Conservation (phyloP, 768 basidiomycete genomes). For the Mrakia blollopis region DNA sequence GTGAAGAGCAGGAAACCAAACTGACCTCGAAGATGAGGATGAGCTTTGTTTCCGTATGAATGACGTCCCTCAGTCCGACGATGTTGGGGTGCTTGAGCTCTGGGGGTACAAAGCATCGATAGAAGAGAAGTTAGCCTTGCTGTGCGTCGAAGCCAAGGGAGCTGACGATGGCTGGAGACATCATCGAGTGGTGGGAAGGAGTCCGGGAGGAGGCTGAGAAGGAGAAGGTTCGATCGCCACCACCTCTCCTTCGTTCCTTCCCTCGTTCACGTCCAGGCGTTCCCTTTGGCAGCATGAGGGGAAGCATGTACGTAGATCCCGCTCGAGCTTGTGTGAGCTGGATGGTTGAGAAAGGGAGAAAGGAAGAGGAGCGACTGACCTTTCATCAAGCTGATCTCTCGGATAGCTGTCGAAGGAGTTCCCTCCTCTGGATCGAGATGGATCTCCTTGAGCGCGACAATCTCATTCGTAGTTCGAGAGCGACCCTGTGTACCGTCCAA, state of each 20-base stretch:
- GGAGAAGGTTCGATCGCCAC: slow-evolving; percentile 1
- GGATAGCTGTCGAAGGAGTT: slow-evolving; percentile 95
- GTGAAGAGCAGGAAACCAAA: neutral
- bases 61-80: slow-evolving; percentile 95
- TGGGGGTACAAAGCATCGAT: slow-evolving; percentile 10
- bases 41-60: slow-evolving; percentile 96
- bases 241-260: neutral
- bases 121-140: neutral
- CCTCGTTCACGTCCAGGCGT: neutral
- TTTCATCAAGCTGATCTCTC: slow-evolving; percentile 99
- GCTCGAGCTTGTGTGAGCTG: too few species aligned
- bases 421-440: slow-evolving; percentile 99
- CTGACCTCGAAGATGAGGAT: slow-evolving; percentile 85
- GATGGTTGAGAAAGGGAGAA: neutral
- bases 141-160: too few species aligned
- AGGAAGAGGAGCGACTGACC: slow-evolving; percentile 36
- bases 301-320: too few species aligned
- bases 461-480: slow-evolving; percentile 95
- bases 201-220: neutral
- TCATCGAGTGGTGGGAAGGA: neutral
- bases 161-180: too few species aligned
- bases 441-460: slow-evolving; percentile 97
- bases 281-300: too few species aligned
- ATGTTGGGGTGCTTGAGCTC: slow-evolving; percentile 99
- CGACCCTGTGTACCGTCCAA: slow-evolving; percentile 66